phyloP scores from a whole-genome alignment of 2,329 filamentous ascomycete species.

The Diplodia corticola region DNA sequence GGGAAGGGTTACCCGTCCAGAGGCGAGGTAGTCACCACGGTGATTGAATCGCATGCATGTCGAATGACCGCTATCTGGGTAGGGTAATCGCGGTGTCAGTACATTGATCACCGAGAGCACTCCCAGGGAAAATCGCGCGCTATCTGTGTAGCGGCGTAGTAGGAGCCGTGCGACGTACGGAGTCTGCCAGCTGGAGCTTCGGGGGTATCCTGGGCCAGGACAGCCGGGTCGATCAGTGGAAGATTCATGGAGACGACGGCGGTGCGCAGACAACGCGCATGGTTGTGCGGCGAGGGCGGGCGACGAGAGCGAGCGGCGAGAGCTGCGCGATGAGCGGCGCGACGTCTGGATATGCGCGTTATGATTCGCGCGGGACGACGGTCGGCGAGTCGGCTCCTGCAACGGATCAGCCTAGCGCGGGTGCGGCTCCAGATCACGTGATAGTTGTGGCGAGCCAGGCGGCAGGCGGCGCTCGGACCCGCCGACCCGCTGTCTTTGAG shows the following conservation, averaged over 20 bases:
- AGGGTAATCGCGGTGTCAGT: conserved; percentile 24
- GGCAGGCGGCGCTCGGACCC: neutral
- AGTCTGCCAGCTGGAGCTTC: conserved; percentile 87
- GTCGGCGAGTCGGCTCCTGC: conserved; percentile 14
- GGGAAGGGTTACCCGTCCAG: conserved; percentile 67
- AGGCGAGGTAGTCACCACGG: conserved; percentile 90
- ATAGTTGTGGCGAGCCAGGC: conserved; percentile 1
- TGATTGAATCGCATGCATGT: conserved; percentile 83
- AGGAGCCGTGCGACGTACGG: conserved; percentile 54
- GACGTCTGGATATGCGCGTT: conserved; percentile 9
- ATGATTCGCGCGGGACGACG: conserved; percentile 10
- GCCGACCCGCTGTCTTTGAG: conserved; percentile 2
- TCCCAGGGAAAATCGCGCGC: conserved; percentile 50
- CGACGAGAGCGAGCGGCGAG: neutral
- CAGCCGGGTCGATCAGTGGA: conserved; percentile 69
- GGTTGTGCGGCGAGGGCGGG: neutral
- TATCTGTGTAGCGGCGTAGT: conserved; percentile 45
- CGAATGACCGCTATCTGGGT: conserved; percentile 62
- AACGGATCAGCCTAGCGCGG: neutral
- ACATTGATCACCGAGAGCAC: conserved; percentile 23
- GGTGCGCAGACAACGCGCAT: neutral
- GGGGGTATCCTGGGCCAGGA: conserved; percentile 79
- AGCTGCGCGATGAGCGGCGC: neutral
- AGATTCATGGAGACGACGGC: conserved; percentile 60
- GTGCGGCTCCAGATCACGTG: conserved; percentile 14